Evolutionary conservation across 1,284 basidiomycete genomes (phyloP), one percentile per base, ranked within the genome.

Genomic region (Austroboletus novae-zelandiae): DNA sequence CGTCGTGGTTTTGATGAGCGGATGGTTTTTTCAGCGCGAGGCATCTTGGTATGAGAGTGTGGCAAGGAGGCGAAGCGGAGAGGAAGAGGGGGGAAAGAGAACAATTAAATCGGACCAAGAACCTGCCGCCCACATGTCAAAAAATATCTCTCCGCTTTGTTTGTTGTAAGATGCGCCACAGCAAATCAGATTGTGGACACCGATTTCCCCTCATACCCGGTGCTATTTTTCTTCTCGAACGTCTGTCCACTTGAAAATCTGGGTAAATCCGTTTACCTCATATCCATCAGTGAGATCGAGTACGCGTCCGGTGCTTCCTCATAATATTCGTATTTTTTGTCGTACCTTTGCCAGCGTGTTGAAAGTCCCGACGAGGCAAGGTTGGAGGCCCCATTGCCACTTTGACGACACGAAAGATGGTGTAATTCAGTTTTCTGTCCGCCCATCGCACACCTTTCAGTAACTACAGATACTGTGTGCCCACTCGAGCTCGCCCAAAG

Each of bases 81-180:
- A 43, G 37, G 39, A 5, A 5, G 20, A 23, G 20, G 20, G 20
- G 20, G 20, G n/a, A n/a, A 23, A 47, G 45, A 32, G 34, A 27
- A 13, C 27, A 34, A 40, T 31, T 40, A 47, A 45, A 43, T 43
- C 45, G 54, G 40, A 49, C 34, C 17, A 40, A 44, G 40, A 29
- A 35, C 43, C 47, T 48, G 44, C 47, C 36, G 35, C 27, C 42
- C 44, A 32, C 51, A n/a, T 46, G 43, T 55, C 51, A 52, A 43
- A 53, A 29, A 23, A 36, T n/a, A 15, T 55, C 40, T 45, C 57
- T 48, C 56, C 53, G 52, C 61, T 54, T 65, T 68, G 64, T 68
- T 65, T 67, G 62, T 66, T 66, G 65, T 65, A 66, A 63, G 65
- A 54, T 59, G 62, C 65, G 51, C 43, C 43, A 55, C 45, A 43